Evolutionary conservation across 805 yeast species (phyloP).

Genomic region (Schwanniomyces pseudopolymorphus): DNA sequence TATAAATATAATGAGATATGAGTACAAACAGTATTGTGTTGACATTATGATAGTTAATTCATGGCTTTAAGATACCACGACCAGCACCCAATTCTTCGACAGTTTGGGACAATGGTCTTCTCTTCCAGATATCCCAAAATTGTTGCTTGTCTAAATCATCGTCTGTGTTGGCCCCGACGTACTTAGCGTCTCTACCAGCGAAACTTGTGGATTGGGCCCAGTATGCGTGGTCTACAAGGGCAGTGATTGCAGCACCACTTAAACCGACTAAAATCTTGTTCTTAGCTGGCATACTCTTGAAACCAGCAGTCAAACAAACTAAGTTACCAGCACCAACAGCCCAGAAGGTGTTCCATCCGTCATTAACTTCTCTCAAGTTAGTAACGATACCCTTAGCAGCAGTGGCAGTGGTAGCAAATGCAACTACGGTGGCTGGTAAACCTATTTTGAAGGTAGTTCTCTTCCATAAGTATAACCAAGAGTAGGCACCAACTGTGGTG

Average conservation of each 20-base stretch:
- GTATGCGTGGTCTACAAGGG: slow-evolving; percentile 36
- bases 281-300: slow-evolving; percentile 40
- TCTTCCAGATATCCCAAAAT: slow-evolving; percentile 78
- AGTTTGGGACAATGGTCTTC: slow-evolving; percentile 81
- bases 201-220: slow-evolving; percentile 43
- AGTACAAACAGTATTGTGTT: neutral
- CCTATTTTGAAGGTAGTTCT: slow-evolving; percentile 42
- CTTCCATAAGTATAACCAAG: slow-evolving; percentile 44
- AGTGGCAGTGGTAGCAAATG: slow-evolving; percentile 51
- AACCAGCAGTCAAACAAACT: slow-evolving; percentile 44
- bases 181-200: slow-evolving; percentile 37
- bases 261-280: slow-evolving; percentile 42
- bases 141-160: slow-evolving; percentile 43
- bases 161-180: slow-evolving; percentile 39
- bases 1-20: slow-evolving; percentile 3
- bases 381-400: slow-evolving; percentile 49
- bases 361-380: slow-evolving; percentile 62
- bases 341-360: slow-evolving; percentile 65
- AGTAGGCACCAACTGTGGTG: slow-evolving; percentile 51
- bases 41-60: neutral
- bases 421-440: slow-evolving; percentile 38
- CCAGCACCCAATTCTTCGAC: slow-evolving; percentile 72
- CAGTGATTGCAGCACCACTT: slow-evolving; percentile 38
- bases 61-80: slow-evolving; percentile 52
- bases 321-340: slow-evolving; percentile 54